These are phyloP conservation scores for Davidsoniella virescens DNA, from an alignment of 2,329 filamentous ascomycete genomes.

Conservation along the genomic window DNA sequence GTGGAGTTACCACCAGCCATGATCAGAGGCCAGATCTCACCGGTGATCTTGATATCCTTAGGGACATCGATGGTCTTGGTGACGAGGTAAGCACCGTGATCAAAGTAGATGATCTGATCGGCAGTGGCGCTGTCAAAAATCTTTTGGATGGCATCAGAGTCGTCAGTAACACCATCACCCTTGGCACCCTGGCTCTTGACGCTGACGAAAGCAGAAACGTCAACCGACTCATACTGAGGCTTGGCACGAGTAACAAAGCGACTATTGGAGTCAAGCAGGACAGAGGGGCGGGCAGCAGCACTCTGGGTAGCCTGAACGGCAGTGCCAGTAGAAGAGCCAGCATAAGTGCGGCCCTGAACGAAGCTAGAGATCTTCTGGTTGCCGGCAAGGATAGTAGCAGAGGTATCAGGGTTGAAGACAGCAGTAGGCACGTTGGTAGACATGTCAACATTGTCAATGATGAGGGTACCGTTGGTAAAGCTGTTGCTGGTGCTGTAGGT, in stretches of 20 bases:
- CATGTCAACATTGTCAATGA: slow-evolving; percentile 86
- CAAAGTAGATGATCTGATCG: slow-evolving; percentile 56
- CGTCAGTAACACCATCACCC: slow-evolving; percentile 76
- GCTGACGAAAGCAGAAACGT: slow-evolving; percentile 58
- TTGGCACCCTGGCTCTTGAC: slow-evolving; percentile 70
- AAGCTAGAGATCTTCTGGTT: slow-evolving; percentile 55
- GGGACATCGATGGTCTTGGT: slow-evolving; percentile 55
- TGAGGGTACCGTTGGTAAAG: slow-evolving; percentile 61
- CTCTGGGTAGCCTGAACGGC: slow-evolving; percentile 42
- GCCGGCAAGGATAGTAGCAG: slow-evolving; percentile 47
- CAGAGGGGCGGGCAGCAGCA: slow-evolving; percentile 43
- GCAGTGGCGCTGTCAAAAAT: slow-evolving; percentile 51
- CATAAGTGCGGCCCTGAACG: slow-evolving; percentile 65
- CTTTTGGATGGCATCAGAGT: slow-evolving; percentile 69
- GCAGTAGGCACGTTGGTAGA: slow-evolving; percentile 47
- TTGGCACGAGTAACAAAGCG: slow-evolving; percentile 70
- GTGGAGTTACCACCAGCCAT: slow-evolving; percentile 57
- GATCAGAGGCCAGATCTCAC: slow-evolving; percentile 82
- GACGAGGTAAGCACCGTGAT: slow-evolving; percentile 58
- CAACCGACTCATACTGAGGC: slow-evolving; percentile 65
- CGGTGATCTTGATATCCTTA: slow-evolving; percentile 71
- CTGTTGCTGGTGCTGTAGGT: slow-evolving; percentile 48
- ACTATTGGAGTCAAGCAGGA: slow-evolving; percentile 45
- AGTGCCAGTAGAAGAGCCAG: slow-evolving; percentile 26
- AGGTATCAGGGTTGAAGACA: slow-evolving; percentile 41